Conservation (phyloP, 2,329 filamentous ascomycete species). For the Phialophora expanda region DNA sequence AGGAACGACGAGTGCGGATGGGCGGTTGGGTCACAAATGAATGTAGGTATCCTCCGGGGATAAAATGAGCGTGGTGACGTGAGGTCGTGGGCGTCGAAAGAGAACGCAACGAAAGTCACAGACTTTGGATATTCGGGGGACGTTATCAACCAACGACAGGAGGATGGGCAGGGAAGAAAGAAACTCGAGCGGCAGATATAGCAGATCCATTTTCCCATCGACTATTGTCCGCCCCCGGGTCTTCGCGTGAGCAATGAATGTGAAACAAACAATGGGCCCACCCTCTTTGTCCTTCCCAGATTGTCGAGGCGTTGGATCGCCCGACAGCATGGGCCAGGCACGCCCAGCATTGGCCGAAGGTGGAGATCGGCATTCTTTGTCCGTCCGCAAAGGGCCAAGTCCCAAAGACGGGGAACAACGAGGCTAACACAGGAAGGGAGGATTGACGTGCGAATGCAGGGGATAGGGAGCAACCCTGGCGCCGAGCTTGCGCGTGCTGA, state of each 20-base stretch:
- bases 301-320: conserved; percentile 34
- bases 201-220: conserved; percentile 5
- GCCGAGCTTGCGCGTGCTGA: neutral
- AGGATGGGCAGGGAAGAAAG: conserved; percentile 18
- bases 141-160: conserved; percentile 25
- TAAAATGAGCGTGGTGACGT: conserved; percentile 34
- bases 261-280: conserved; percentile 34
- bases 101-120: conserved; percentile 37
- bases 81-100: conserved; percentile 22
- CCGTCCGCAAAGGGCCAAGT: conserved; percentile 6
- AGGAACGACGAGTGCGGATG: conserved; percentile 10
- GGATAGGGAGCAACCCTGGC: conserved; percentile 21
- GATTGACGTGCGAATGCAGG: conserved; percentile 27
- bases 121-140: conserved; percentile 32
- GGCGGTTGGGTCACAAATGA: conserved; percentile 17
- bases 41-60: conserved; percentile 36
- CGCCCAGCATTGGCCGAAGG: conserved; percentile 11
- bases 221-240: conserved; percentile 20
- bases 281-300: conserved; percentile 28
- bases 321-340: conserved; percentile 16
- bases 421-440: conserved; percentile 17
- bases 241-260: conserved; percentile 16
- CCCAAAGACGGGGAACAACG: conserved; percentile 21
- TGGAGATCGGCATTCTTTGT: conserved; percentile 22
- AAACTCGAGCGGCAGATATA: conserved; percentile 27